Conservation (phyloP, 805 yeast species). For the Groenewaldozyma salmanticensis region DNA sequence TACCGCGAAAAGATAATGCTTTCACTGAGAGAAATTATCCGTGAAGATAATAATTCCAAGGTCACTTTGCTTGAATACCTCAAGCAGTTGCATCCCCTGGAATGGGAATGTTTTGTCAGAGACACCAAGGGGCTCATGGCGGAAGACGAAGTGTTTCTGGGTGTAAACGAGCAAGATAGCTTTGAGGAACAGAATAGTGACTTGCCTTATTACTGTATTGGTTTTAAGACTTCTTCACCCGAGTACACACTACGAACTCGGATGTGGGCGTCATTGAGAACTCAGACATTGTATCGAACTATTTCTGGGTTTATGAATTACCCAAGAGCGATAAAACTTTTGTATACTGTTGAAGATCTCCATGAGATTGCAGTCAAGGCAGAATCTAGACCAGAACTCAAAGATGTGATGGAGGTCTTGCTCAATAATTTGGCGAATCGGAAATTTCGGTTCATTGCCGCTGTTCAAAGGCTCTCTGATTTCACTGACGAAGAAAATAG, state of each 20-base stretch:
- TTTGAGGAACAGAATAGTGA: conserved; percentile 40
- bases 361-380: conserved; percentile 5
- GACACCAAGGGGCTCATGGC: conserved; percentile 44
- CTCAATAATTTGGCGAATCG: conserved; percentile 61
- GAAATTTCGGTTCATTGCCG: conserved; percentile 69
- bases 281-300: conserved; percentile 78
- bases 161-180: conserved; percentile 9
- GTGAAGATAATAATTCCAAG: conserved; percentile 51
- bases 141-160: conserved; percentile 7
- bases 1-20: conserved; percentile 74
- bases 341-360: conserved; percentile 51
- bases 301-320: conserved; percentile 79
- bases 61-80: conserved; percentile 72
- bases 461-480: conserved; percentile 75
- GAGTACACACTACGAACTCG: conserved; percentile 62
- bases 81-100: conserved; percentile 58
- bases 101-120: conserved; percentile 69
- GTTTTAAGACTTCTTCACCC: conserved; percentile 58
- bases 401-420: conserved; percentile 4
- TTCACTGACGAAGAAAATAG: conserved; percentile 71
- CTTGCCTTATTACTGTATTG: conserved; percentile 61
- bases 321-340: conserved; percentile 56
- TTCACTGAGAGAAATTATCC: conserved; percentile 67
- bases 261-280: conserved; percentile 77
- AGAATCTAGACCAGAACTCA: background rate